Percentiles rank a stretch among this genome's conserved stretches.
phyloP scores from a whole-genome alignment of 2,329 filamentous ascomycete species.

The Xylaria digitata region DNA sequence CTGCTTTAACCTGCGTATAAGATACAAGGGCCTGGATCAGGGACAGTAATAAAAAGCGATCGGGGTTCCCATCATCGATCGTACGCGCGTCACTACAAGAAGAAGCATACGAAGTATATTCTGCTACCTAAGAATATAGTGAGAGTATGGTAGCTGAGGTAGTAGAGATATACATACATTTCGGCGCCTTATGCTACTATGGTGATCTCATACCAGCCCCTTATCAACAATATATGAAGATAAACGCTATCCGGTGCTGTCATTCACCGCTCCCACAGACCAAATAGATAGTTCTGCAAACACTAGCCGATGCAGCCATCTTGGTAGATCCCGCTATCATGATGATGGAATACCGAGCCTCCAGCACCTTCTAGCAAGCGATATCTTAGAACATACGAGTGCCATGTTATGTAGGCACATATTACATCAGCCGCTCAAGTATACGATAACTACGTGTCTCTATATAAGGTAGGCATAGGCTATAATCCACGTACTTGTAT shows the following conservation, averaged over 20 bases:
- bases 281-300: neutral
- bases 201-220: neutral
- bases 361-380: neutral
- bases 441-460: neutral
- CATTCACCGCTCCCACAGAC: no score
- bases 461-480: neutral
- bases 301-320: neutral
- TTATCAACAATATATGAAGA: neutral
- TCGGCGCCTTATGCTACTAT: neutral
- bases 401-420: neutral
- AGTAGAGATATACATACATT: no score
- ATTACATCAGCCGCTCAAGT: neutral
- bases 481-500: no score
- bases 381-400: neutral
- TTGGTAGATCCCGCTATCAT: neutral
- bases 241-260: neutral
- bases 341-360: no score
- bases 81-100: no score
- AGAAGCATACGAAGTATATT: no score
- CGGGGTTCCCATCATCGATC: neutral
- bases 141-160: no score
- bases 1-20: neutral
- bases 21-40: neutral
- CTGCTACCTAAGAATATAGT: no score
- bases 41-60: neutral